phyloP scores from a whole-genome alignment of 371 early-diverging fungal genomes.

The Mycotypha africana region DNA sequence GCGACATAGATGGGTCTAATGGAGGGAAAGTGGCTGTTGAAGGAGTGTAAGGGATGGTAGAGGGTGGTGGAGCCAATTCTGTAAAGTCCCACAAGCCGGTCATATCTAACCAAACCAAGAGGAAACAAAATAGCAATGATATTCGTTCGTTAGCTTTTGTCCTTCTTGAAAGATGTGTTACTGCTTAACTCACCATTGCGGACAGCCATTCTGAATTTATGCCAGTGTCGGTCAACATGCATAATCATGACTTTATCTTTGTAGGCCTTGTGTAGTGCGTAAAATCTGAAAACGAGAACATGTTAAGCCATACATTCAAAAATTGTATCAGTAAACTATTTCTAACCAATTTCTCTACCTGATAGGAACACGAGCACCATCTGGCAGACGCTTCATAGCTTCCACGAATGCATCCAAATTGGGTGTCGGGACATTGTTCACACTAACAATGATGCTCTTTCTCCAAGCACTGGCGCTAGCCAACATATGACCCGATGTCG shows the following conservation, averaged over 20 bases:
- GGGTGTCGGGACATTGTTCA: slow-evolving; percentile 72
- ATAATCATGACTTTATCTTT: slow-evolving; percentile 77
- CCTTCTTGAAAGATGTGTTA: too few relatives aligned
- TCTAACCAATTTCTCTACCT: slow-evolving; percentile 4
- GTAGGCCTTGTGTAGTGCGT: slow-evolving; percentile 59
- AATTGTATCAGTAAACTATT: background rate
- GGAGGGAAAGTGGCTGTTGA: slow-evolving; percentile 59
- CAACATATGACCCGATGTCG: slow-evolving; percentile 70
- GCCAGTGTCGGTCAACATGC: slow-evolving; percentile 85
- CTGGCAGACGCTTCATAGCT: slow-evolving; percentile 62
- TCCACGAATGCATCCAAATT: slow-evolving; percentile 77
- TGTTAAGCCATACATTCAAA: background rate
- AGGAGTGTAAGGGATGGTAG: slow-evolving; percentile 40
- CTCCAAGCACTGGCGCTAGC: slow-evolving; percentile 62
- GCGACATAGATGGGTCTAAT: slow-evolving; percentile 52
- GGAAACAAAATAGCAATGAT: too few relatives aligned
- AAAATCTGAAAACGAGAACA: slow-evolving; percentile 45
- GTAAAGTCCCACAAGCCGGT: slow-evolving; percentile 84
- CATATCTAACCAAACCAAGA: background rate
- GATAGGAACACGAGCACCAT: slow-evolving; percentile 81
- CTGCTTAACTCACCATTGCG: slow-evolving; percentile 68
- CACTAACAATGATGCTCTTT: slow-evolving; percentile 59
- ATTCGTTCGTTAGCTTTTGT: too few relatives aligned
- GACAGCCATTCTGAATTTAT: slow-evolving; percentile 65
- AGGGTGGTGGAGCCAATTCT: slow-evolving; percentile 61